phyloP scores from a whole-genome alignment of 2,329 filamentous ascomycete genomes.

The Botrytis porri region DNA sequence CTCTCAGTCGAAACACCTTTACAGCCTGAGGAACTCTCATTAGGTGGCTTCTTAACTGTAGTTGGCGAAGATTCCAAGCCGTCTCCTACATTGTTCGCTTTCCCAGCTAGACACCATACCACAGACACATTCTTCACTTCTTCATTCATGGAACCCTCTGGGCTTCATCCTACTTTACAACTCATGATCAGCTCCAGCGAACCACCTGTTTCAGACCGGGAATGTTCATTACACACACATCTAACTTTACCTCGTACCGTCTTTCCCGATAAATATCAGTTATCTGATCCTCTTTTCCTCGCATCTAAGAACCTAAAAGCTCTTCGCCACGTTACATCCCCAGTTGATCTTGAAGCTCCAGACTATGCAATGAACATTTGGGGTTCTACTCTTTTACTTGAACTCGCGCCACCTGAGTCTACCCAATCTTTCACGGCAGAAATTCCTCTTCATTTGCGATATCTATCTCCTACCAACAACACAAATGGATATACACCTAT shows the following conservation, averaged over 20 bases:
- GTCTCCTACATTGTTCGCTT: conserved; percentile 76
- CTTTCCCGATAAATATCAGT: conserved; percentile 86
- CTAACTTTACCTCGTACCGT: conserved; percentile 76
- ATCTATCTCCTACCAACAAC: conserved; percentile 58
- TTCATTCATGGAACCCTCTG: conserved; percentile 66
- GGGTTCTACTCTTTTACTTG: conserved; percentile 76
- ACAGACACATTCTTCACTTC: conserved; percentile 55
- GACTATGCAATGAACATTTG: conserved; percentile 73
- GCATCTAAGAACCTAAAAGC: conserved; percentile 72
- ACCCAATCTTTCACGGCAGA: conserved; percentile 57
- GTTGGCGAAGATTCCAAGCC: conserved; percentile 71
- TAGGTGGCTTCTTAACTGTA: conserved; percentile 76
- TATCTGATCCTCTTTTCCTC: conserved; percentile 73
- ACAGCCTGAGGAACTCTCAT: conserved; percentile 70
- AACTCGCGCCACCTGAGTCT: conserved; percentile 56
- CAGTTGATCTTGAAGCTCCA: conserved; percentile 87
- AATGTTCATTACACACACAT: conserved; percentile 74
- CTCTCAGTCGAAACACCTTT: conserved; percentile 63
- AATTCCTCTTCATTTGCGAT: conserved; percentile 83
- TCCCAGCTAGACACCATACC: conserved; percentile 73
- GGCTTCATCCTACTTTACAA: conserved; percentile 78
- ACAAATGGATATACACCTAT: conserved; percentile 52
- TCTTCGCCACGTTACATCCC: conserved; percentile 66
- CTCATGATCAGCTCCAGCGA: conserved; percentile 57
- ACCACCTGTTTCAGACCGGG: conserved; percentile 49